phyloP scores from a whole-genome alignment of 768 basidiomycete species.

The Dentipellis fragilis region DNA sequence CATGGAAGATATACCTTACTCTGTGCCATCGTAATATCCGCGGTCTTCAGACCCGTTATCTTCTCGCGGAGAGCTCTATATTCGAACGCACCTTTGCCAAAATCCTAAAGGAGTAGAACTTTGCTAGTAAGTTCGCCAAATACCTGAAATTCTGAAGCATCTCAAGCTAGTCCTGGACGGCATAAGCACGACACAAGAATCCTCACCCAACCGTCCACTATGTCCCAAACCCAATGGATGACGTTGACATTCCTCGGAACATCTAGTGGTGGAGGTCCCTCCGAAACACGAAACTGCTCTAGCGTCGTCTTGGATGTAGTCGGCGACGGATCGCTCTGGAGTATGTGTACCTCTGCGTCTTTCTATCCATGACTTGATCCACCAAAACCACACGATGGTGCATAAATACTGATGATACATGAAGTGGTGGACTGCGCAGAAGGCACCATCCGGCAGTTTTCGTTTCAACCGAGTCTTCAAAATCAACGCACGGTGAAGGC shows the following conservation, averaged over 20 bases:
- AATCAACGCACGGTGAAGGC: conserved; percentile 24
- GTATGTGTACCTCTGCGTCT: conserved; percentile 37
- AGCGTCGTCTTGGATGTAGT: conserved; percentile 54
- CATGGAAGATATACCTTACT: too few species aligned
- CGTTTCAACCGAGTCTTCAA: conserved; percentile 30
- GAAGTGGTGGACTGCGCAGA: conserved; percentile 81
- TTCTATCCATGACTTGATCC: background rate
- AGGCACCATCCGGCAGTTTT: conserved; percentile 66
- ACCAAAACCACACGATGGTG: background rate
- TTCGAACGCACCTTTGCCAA: too few species aligned
- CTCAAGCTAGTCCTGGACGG: too few species aligned
- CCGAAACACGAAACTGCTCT: conserved; percentile 65
- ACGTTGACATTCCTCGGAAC: conserved; percentile 68
- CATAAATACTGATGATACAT: background rate
- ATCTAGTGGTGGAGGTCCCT: conserved; percentile 68
- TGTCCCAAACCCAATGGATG: conserved; percentile 27
- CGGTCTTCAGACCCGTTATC: too few species aligned
- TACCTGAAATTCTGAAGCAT: too few species aligned
- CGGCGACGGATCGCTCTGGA: conserved; percentile 53
- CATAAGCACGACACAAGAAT: too few species aligned
- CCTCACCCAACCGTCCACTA: background rate
- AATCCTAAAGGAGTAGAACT: too few species aligned
- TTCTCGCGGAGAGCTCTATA: too few species aligned
- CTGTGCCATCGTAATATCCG: too few species aligned
- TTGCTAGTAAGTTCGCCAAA: too few species aligned